These are phyloP conservation scores for Raphanus hybrid DNA, from an alignment of 441 rosid genomes.

Conservation along the genomic window DNA sequence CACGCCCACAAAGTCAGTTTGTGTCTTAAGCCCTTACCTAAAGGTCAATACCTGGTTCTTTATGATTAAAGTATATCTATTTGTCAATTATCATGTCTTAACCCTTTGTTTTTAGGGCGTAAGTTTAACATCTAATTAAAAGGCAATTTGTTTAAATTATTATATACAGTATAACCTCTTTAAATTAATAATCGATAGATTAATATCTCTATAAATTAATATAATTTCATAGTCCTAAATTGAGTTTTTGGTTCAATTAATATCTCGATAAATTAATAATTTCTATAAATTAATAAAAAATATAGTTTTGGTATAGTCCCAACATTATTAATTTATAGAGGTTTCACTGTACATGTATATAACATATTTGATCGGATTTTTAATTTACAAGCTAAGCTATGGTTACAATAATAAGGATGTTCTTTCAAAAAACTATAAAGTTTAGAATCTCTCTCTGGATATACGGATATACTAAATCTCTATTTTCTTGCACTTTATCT, in stretches of 20 bases:
- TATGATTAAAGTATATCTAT: constrained; percentile 7
- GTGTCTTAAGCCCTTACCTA: constrained; percentile 37
- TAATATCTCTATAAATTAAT: too few species aligned
- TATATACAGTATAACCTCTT: neutral
- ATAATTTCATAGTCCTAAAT: too few species aligned
- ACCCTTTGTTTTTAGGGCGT: neutral
- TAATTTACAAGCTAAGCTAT: constrained; percentile 1
- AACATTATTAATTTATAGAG: too few species aligned
- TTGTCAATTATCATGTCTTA: constrained; percentile 2
- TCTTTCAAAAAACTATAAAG: constrained; percentile 16
- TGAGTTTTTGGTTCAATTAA: too few species aligned
- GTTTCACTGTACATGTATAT: neutral
- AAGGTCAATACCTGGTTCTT: constrained; percentile 27
- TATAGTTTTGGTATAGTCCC: too few species aligned
- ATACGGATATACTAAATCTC: constrained; percentile 35
- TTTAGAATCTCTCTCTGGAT: constrained; percentile 30
- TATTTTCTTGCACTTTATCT: neutral
- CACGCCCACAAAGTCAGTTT: constrained; percentile 22
- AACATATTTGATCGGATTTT: neutral
- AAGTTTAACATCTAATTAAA: neutral
- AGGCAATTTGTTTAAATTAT: constrained; percentile 10
- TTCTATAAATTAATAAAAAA: too few species aligned
- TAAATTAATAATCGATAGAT: too few species aligned
- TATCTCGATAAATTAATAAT: too few species aligned
- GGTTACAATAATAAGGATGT: neutral